These are phyloP conservation scores for Xylaria scruposa DNA, from an alignment of 495 filamentous ascomycete genomes.

Conservation along the genomic window DNA sequence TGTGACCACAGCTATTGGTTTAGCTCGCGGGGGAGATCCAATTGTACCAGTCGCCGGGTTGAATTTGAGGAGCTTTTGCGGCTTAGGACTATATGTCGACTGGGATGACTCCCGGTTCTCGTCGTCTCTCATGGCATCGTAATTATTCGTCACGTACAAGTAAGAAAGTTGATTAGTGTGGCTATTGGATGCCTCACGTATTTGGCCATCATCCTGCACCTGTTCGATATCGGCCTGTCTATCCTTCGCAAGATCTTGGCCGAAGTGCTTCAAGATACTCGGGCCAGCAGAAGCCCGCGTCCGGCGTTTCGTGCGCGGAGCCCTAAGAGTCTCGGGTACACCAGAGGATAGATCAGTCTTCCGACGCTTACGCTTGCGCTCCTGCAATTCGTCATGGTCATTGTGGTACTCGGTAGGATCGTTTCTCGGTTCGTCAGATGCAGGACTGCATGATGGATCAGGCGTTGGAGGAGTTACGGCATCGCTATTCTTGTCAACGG, in stretches of 20 bases:
- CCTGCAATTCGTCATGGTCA: slow-evolving; percentile 19
- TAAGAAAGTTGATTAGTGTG: background rate
- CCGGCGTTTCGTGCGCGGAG: slow-evolving; percentile 38
- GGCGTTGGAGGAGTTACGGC: slow-evolving; percentile 31
- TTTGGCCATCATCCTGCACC: background rate
- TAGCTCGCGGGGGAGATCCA: slow-evolving; percentile 57
- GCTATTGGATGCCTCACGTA: background rate
- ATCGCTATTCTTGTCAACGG: slow-evolving; percentile 24
- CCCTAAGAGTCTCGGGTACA: background rate
- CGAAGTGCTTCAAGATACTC: slow-evolving; percentile 20
- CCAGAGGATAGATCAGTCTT: slow-evolving; percentile 19
- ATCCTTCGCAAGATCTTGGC: background rate
- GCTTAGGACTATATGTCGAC: slow-evolving; percentile 33
- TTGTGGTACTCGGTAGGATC: slow-evolving; percentile 5
- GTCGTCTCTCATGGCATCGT: background rate
- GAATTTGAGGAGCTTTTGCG: slow-evolving; percentile 54
- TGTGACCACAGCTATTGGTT: slow-evolving; percentile 15
- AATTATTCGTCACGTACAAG: background rate
- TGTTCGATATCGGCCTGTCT: background rate
- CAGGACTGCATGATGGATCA: slow-evolving; percentile 34
- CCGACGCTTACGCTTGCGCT: slow-evolving; percentile 36
- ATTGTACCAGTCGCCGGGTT: slow-evolving; percentile 61
- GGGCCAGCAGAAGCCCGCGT: slow-evolving; percentile 19
- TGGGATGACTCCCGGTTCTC: slow-evolving; percentile 1
- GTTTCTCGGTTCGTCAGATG: slow-evolving; percentile 24